Evolutionary conservation across 148 eudicot genomes (phyloP).

Genomic region (Camellia granthamiana): DNA sequence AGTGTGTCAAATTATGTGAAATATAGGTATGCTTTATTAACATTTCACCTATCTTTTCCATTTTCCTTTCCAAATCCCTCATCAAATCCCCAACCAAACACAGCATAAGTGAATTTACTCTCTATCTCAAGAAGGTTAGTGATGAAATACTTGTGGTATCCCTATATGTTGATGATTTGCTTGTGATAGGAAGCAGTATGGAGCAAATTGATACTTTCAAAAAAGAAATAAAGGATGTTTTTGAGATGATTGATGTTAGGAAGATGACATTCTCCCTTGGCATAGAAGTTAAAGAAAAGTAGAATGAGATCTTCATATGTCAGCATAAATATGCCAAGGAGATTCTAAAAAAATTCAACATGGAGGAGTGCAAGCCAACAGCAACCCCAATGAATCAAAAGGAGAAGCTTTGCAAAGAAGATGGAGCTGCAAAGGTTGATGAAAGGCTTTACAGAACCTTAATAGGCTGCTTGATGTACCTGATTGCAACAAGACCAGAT

Average conservation of each 20-base stretch:
- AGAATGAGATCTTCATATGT: not conserved
- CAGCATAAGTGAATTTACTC: not conserved
- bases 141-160: not conserved
- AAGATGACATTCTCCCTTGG: not conserved
- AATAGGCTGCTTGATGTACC: not conserved
- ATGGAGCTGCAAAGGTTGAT: not conserved
- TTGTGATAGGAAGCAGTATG: not conserved
- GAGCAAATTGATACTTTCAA: not conserved
- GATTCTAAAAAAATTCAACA: not conserved
- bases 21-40: too few relatives aligned
- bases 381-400: not conserved
- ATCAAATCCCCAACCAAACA: too few relatives aligned
- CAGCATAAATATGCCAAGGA: not conserved
- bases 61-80: too few relatives aligned
- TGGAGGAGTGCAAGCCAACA: not conserved
- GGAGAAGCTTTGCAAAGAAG: not conserved
- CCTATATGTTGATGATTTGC: not conserved
- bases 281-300: not conserved
- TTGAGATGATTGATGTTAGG: not conserved
- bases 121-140: not conserved
- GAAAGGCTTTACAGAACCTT: not conserved
- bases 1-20: too few relatives aligned
- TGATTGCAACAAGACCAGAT: not conserved
- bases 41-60: too few relatives aligned
- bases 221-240: not conserved